phyloP scores from a whole-genome alignment of 306 rosid genomes.

The Cucurbita maxima region DNA sequence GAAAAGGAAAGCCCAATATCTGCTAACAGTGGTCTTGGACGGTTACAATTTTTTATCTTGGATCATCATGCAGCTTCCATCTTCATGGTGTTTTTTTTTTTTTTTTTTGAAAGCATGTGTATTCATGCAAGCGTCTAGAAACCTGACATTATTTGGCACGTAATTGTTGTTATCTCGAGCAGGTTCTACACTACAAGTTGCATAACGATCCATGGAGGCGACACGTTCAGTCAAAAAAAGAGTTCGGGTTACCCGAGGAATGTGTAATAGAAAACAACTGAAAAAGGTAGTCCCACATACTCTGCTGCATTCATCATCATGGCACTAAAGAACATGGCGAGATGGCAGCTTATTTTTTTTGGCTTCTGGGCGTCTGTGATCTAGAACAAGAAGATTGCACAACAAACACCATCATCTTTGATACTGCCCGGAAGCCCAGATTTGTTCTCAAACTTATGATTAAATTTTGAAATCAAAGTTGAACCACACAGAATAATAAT shows the following conservation, averaged over 20 bases:
- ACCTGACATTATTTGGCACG: conserved; percentile 3
- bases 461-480: not conserved
- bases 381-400: not conserved
- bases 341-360: conserved; percentile 3
- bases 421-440: not conserved
- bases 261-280: conserved; percentile 34
- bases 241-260: conserved; percentile 50
- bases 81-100: not conserved
- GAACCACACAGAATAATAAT: not conserved
- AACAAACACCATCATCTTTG: not conserved
- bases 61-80: not conserved
- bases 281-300: conserved; percentile 5
- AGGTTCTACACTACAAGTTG: conserved; percentile 81
- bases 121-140: not conserved
- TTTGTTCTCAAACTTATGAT: not conserved
- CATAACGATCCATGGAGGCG: conserved; percentile 82
- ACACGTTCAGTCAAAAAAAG: conserved; percentile 24
- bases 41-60: not conserved
- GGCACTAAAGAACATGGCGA: not conserved
- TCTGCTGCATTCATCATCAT: not conserved
- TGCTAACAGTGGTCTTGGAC: too few relatives aligned
- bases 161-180: conserved; percentile 2
- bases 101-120: not conserved
- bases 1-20: too few relatives aligned
- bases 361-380: not conserved